These are phyloP conservation scores for Fusarium torulosum DNA, from an alignment of 2,329 filamentous ascomycete species.

Conservation along the genomic window DNA sequence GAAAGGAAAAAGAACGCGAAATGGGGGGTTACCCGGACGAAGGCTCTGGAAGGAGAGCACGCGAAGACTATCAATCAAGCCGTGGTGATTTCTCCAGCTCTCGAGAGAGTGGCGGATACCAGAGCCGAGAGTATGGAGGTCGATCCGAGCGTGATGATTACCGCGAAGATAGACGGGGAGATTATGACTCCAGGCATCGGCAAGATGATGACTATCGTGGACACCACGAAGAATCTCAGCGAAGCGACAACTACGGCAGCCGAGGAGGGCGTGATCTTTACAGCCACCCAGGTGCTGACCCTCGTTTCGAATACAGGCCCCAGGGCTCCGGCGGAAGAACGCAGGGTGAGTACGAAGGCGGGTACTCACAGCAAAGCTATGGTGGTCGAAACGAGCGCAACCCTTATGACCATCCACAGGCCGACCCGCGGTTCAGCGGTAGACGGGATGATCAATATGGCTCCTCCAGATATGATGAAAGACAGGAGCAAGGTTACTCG, in stretches of 20 bases:
- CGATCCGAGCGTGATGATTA: conserved; percentile 15
- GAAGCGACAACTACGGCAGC: not conserved
- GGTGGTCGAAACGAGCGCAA: conserved; percentile 15
- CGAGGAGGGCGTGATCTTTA: conserved; percentile 14
- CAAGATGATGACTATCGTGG: conserved; percentile 24
- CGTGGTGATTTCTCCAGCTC: conserved; percentile 25
- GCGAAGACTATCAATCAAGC: conserved; percentile 21
- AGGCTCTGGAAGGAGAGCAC: conserved; percentile 39
- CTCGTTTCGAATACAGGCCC: conserved; percentile 23
- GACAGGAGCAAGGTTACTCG: not conserved
- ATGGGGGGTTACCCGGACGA: conserved; percentile 60
- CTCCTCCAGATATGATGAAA: conserved; percentile 20
- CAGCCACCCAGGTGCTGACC: conserved; percentile 32
- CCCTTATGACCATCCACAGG: conserved; percentile 20
- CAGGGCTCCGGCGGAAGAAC: conserved; percentile 9
- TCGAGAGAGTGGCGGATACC: conserved; percentile 13
- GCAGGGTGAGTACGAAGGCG: conserved; percentile 10
- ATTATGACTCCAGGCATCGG: conserved; percentile 2
- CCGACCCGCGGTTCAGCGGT: conserved; percentile 22
- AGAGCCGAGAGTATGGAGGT: conserved; percentile 15
- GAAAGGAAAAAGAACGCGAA: conserved; percentile 72
- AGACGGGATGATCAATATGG: conserved; percentile 15
- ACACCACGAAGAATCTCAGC: conserved; percentile 1
- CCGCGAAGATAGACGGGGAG: conserved; percentile 4
- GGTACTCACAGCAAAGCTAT: conserved; percentile 19